Conservation (phyloP, 106 monocot genomes). For the Alisma plantagoaquatica region DNA sequence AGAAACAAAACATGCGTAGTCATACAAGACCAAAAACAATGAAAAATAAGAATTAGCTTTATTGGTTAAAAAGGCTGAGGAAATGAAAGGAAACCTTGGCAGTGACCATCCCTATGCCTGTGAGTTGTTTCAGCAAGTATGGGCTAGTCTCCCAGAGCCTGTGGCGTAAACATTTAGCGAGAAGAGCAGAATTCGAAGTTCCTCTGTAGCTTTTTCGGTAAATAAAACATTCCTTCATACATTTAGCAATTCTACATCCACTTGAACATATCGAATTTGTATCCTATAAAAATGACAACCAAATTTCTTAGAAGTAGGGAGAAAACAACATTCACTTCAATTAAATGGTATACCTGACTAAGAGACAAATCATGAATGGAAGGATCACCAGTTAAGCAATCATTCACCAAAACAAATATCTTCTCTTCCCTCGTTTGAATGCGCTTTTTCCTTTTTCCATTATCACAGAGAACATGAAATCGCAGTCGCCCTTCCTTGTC, state of each 20-base stretch:
- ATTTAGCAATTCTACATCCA: conserved; percentile 87
- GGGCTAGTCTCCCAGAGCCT: conserved; percentile 84
- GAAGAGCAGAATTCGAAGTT: conserved; percentile 53
- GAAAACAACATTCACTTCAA: neutral
- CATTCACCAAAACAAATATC: conserved; percentile 82
- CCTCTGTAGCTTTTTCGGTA: conserved; percentile 81
- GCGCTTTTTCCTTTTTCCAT: conserved; percentile 84
- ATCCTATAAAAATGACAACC: conserved; percentile 41
- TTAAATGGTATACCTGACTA: conserved; percentile 47
- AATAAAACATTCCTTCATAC: conserved; percentile 92
- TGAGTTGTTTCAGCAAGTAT: conserved; percentile 81
- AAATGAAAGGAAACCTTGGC: conserved; percentile 53
- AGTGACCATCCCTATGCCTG: conserved; percentile 98
- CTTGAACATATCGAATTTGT: conserved; percentile 67
- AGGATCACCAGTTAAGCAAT: conserved; percentile 92
- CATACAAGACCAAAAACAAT: no score
- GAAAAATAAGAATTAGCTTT: neutral
- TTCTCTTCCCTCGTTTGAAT: conserved; percentile 94
- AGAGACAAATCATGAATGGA: conserved; percentile 78
- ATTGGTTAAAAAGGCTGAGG: neutral
- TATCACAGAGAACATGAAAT: conserved; percentile 71
- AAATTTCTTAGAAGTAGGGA: conserved; percentile 2
- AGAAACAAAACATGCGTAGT: conserved; percentile 6
- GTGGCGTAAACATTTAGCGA: conserved; percentile 80
- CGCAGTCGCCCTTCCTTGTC: conserved; percentile 71